Percentiles rank a stretch among this genome's conserved stretches.
These are phyloP conservation scores for Trichoderma sp. DNA, from an alignment of 2,329 filamentous ascomycete species.

Conservation along the genomic window DNA sequence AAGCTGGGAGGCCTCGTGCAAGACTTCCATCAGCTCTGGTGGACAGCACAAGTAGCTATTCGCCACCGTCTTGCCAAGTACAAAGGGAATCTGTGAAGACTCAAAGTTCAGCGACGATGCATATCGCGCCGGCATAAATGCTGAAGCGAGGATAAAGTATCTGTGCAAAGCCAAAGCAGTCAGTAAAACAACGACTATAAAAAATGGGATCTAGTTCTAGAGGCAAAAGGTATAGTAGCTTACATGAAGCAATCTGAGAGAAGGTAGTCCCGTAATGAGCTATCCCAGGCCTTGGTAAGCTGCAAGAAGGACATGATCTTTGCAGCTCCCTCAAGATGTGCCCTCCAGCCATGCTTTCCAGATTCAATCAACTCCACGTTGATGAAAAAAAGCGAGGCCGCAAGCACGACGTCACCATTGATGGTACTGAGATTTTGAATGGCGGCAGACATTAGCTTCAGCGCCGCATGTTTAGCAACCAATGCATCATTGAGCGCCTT, in stretches of 20 bases:
- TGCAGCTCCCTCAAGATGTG: conserved; percentile 46
- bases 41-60: conserved; percentile 49
- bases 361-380: conserved; percentile 51
- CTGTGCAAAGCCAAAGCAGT: conserved; percentile 23
- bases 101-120: conserved; percentile 35
- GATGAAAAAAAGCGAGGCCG: conserved; percentile 48
- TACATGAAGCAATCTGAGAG: conserved; percentile 48
- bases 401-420: conserved; percentile 41
- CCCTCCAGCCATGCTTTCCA: conserved; percentile 46
- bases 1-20: conserved; percentile 42
- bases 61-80: conserved; percentile 40
- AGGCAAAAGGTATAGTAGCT: conserved; percentile 20
- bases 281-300: conserved; percentile 32
- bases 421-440: conserved; percentile 38
- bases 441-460: conserved; percentile 40
- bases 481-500: conserved; percentile 42
- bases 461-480: conserved; percentile 44
- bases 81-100: conserved; percentile 35
- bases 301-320: conserved; percentile 42
- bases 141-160: conserved; percentile 46
- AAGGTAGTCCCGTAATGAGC: conserved; percentile 42
- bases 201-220: too few species aligned
- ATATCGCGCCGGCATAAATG: conserved; percentile 38
- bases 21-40: conserved; percentile 42
- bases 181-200: neutral